Conservation (phyloP, 2,329 filamentous ascomycete genomes). For the Colletotrichum sp. region DNA sequence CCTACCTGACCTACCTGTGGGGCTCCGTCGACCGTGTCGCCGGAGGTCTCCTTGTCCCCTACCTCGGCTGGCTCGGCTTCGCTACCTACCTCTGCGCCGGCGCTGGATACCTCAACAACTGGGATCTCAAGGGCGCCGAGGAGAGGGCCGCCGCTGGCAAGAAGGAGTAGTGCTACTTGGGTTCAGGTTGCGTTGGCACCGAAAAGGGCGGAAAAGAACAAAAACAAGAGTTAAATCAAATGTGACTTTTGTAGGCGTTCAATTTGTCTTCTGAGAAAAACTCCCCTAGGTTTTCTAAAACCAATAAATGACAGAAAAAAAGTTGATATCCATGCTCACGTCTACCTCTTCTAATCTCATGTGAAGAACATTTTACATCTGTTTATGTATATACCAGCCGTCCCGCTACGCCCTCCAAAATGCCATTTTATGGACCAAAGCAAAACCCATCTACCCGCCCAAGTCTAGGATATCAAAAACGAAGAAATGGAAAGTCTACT, state of each 20-base stretch:
- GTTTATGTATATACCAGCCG: neutral
- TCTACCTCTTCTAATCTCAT: neutral
- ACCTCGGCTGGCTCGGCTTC: constrained; percentile 85
- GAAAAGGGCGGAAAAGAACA: neutral
- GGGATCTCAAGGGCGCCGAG: constrained; percentile 53
- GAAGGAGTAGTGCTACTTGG: constrained; percentile 20
- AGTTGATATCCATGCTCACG: neutral
- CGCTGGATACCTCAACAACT: constrained; percentile 71
- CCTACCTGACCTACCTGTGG: constrained; percentile 79
- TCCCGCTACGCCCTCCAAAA: constrained; percentile 10
- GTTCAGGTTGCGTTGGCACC: neutral
- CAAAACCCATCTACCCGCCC: neutral
- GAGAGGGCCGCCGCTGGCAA: constrained; percentile 26
- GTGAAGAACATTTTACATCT: neutral
- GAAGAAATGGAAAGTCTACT: constrained; percentile 27
- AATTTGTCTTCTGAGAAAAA: neutral
- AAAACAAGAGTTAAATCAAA: neutral
- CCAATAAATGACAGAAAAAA: neutral
- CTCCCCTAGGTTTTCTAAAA: neutral
- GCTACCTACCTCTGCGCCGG: constrained; percentile 83
- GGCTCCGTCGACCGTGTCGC: constrained; percentile 74
- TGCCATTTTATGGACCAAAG: neutral
- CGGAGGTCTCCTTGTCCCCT: constrained; percentile 79
- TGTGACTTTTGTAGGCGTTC: neutral
- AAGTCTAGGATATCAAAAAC: constrained; percentile 20